Conservation (phyloP, 805 yeast genomes). For the Ogataea henricii region DNA sequence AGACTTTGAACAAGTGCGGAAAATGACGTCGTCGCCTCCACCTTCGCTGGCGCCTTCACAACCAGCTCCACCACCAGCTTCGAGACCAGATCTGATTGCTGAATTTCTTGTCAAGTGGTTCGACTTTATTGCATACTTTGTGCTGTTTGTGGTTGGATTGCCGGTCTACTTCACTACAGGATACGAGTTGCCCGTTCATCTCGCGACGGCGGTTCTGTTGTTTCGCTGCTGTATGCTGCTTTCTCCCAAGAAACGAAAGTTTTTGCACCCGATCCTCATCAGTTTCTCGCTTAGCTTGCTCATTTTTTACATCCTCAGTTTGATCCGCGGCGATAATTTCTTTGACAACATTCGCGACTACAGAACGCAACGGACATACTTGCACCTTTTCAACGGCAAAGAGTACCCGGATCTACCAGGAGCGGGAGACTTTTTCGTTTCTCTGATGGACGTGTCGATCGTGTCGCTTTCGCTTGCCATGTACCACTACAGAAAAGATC, state of each 20-base stretch:
- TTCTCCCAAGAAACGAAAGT: constrained; percentile 50
- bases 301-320: constrained; percentile 59
- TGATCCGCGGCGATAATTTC: constrained; percentile 54
- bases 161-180: constrained; percentile 61
- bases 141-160: constrained; percentile 54
- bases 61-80: neutral
- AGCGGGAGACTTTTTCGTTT: constrained; percentile 72
- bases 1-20: neutral
- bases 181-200: constrained; percentile 62
- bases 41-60: neutral
- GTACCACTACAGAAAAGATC: constrained; percentile 70
- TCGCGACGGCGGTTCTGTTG: constrained; percentile 58
- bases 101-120: constrained; percentile 38
- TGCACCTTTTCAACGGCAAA: constrained; percentile 52
- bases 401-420: constrained; percentile 59
- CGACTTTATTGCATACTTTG: constrained; percentile 55
- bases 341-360: constrained; percentile 53
- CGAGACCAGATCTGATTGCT: constrained; percentile 1
- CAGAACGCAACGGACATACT: constrained; percentile 69
- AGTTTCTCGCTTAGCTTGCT: constrained; percentile 66
- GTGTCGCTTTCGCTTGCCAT: constrained; percentile 76
- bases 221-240: constrained; percentile 49
- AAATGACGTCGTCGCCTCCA: constrained; percentile 1
- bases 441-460: constrained; percentile 76
- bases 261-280: constrained; percentile 70